phyloP scores from a whole-genome alignment of 495 filamentous ascomycete genomes.

The Talaromyces adpressus region DNA sequence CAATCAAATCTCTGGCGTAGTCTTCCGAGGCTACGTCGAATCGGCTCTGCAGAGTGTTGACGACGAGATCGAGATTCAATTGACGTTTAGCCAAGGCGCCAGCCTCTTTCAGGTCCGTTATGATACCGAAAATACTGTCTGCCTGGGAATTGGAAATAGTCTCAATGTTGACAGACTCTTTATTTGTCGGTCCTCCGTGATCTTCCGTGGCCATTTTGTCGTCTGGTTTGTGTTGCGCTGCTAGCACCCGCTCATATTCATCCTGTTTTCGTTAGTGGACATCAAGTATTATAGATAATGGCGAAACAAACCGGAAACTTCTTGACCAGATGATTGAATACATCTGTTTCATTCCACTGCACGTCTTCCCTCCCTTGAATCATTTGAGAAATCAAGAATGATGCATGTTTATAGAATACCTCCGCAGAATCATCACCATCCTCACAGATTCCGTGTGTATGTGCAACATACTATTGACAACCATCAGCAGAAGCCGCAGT shows the following conservation, averaged over 20 bases:
- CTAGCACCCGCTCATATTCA: constrained; percentile 29
- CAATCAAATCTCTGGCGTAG: constrained; percentile 31
- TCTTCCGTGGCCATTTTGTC: constrained; percentile 16
- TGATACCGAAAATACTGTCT: constrained; percentile 29
- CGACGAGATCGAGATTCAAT: constrained; percentile 32
- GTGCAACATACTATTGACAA: constrained; percentile 30
- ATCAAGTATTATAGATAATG: not conserved
- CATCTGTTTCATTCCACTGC: constrained; percentile 46
- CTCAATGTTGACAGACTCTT: constrained; percentile 21
- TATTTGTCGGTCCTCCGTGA: constrained; percentile 13
- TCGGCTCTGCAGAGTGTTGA: constrained; percentile 20
- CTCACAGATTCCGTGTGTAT: constrained; percentile 39
- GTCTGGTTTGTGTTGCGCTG: constrained; percentile 23
- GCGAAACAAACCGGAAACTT: constrained; percentile 36
- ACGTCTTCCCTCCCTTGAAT: constrained; percentile 46
- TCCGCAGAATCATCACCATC: constrained; percentile 41
- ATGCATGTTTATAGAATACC: constrained; percentile 44
- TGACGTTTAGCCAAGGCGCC: constrained; percentile 40
- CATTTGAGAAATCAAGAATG: constrained; percentile 54
- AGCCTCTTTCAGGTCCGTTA: constrained; percentile 30
- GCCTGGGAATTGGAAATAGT: constrained; percentile 28
- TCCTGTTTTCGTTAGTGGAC: constrained; percentile 25
- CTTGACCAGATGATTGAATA: constrained; percentile 44
- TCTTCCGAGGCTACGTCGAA: constrained; percentile 26
- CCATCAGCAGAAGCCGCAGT: not conserved